phyloP scores from a whole-genome alignment of 1,139 yeast species.

The Candida albicans region DNA sequence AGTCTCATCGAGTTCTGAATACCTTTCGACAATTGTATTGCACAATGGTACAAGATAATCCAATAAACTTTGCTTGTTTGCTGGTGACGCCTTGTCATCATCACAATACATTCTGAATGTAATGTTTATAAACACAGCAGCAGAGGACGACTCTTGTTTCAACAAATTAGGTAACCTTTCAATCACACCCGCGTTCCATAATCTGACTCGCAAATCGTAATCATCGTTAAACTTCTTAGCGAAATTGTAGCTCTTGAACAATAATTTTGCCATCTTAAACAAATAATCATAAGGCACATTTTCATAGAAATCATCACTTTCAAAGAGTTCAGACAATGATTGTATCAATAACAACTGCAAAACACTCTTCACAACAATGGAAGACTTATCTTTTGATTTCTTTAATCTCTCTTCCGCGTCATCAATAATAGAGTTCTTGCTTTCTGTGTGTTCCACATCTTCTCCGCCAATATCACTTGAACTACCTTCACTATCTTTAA shows the following conservation, averaged over 20 bases:
- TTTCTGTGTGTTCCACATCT: slow-evolving; percentile 4
- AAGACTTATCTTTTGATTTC: slow-evolving; percentile 58
- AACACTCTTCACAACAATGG: slow-evolving; percentile 90
- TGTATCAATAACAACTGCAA: slow-evolving; percentile 88
- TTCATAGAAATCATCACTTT: slow-evolving; percentile 66
- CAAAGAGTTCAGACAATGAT: slow-evolving; percentile 75
- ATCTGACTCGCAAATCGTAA: slow-evolving; percentile 76
- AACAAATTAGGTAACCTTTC: slow-evolving; percentile 88
- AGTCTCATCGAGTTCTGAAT: slow-evolving; percentile 68
- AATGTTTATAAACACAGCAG: slow-evolving; percentile 81
- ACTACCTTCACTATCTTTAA: slow-evolving; percentile 9
- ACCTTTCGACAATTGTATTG: slow-evolving; percentile 66
- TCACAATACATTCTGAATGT: slow-evolving; percentile 81
- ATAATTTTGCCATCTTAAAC: slow-evolving; percentile 55
- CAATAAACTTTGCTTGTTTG: slow-evolving; percentile 45
- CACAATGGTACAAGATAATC: slow-evolving; percentile 68
- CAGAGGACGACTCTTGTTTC: slow-evolving; percentile 88
- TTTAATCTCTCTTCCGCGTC: slow-evolving; percentile 27
- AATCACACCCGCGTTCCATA: slow-evolving; percentile 91
- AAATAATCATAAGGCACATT: slow-evolving; percentile 67
- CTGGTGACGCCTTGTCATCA: slow-evolving; percentile 45
- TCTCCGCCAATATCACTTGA: slow-evolving; percentile 4
- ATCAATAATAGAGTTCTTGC: slow-evolving; percentile 15
- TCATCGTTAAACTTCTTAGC: slow-evolving; percentile 87
- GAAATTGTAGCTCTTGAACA: slow-evolving; percentile 73